phyloP scores from a whole-genome alignment of 1,139 yeast species.

The Suhomyces yuchorum region DNA sequence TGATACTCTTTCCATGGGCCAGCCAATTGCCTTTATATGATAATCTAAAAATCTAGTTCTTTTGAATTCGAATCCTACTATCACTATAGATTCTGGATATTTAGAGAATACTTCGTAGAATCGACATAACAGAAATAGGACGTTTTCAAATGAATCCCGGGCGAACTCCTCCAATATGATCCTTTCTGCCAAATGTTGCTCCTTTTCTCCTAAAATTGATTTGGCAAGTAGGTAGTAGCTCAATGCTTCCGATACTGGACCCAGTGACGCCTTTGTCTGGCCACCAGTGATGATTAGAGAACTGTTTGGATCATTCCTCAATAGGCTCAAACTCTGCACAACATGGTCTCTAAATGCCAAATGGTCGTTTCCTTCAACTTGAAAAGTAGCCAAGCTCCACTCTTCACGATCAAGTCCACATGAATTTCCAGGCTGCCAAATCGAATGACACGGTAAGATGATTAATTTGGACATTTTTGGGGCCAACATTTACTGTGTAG shows the following conservation, averaged over 20 bases:
- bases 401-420: conserved; percentile 47
- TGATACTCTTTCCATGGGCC: conserved; percentile 33
- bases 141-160: conserved; percentile 79
- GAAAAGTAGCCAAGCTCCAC: conserved; percentile 71
- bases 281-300: conserved; percentile 70
- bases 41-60: conserved; percentile 54
- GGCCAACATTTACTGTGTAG: background rate
- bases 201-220: conserved; percentile 14
- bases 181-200: conserved; percentile 21
- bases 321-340: conserved; percentile 32
- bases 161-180: conserved; percentile 67
- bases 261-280: conserved; percentile 58
- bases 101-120: conserved; percentile 49
- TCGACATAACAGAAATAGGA: conserved; percentile 61
- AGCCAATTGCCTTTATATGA: conserved; percentile 57
- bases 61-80: conserved; percentile 79
- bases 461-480: conserved; percentile 21
- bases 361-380: conserved; percentile 68
- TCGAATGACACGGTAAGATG: conserved; percentile 69
- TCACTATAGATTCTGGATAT: conserved; percentile 56
- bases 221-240: conserved; percentile 52
- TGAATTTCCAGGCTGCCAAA: conserved; percentile 50
- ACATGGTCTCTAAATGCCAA: conserved; percentile 68
- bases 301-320: conserved; percentile 32
- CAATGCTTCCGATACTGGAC: conserved; percentile 60